A percentile compares a stretch with the other conserved stretches of the same genome.
These are phyloP conservation scores for Geranium incanum DNA, from an alignment of 441 rosid genomes.

Conservation along the genomic window DNA sequence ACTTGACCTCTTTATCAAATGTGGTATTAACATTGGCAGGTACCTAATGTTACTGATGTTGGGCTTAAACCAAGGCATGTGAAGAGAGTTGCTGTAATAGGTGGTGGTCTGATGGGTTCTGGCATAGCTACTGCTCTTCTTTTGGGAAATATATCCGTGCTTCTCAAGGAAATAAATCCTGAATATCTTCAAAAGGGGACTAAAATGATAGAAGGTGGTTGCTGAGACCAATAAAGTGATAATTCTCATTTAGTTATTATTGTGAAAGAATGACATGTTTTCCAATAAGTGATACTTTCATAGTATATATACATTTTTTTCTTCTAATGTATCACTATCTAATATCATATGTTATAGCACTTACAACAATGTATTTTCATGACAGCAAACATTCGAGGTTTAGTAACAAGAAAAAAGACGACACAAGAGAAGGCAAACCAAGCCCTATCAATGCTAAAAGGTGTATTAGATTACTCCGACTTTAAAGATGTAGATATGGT, in stretches of 20 bases:
- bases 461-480: conserved; percentile 70
- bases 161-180: conserved; percentile 28
- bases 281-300: background rate
- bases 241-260: conserved; percentile 12
- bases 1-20: background rate
- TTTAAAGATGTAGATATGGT: conserved; percentile 90
- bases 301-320: background rate
- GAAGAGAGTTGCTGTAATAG: conserved; percentile 27
- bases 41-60: conserved; percentile 25
- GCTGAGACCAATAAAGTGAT: conserved; percentile 23
- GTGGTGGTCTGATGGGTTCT: conserved; percentile 32
- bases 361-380: conserved; percentile 14
- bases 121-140: conserved; percentile 27
- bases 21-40: conserved; percentile 17
- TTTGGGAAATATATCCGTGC: conserved; percentile 23
- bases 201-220: conserved; percentile 10
- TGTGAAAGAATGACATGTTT: background rate
- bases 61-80: conserved; percentile 26
- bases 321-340: background rate
- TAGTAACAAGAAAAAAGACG: conserved; percentile 65
- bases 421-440: conserved; percentile 61
- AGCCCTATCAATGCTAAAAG: conserved; percentile 69
- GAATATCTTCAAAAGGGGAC: conserved; percentile 19
- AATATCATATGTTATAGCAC: background rate
- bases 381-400: conserved; percentile 65